Evolutionary conservation across 1,284 basidiomycete species (phyloP).

Genomic region (Tilletia caries): DNA sequence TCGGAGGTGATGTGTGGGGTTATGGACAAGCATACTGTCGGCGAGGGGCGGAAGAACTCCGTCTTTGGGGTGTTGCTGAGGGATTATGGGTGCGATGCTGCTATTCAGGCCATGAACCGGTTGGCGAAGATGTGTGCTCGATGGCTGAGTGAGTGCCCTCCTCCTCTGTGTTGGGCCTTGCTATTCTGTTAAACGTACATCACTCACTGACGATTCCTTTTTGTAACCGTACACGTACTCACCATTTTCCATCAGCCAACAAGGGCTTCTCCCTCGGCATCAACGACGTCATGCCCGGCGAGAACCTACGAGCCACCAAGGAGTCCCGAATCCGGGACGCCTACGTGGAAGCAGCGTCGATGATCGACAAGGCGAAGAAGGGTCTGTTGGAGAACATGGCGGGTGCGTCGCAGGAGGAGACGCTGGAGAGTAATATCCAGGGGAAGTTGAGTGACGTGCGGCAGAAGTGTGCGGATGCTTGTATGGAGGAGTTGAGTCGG

Average conservation of each 20-base stretch:
- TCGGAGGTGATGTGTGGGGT: constrained; percentile 99
- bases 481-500: constrained; percentile 92
- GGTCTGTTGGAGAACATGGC: constrained; percentile 92
- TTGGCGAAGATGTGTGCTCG: constrained; percentile 92
- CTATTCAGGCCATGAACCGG: constrained; percentile 91
- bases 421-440: constrained; percentile 91
- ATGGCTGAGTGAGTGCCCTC: constrained; percentile 73
- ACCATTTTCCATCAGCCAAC: constrained; percentile 65
- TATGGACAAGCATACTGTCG: constrained; percentile 97
- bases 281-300: constrained; percentile 96
- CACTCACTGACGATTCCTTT: too few relatives aligned
- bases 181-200: too few relatives aligned
- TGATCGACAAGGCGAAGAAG: constrained; percentile 84
- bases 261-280: constrained; percentile 97
- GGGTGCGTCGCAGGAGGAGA: constrained; percentile 94
- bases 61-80: constrained; percentile 97
- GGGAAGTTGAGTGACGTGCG: constrained; percentile 89
- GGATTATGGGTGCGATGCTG: constrained; percentile 93
- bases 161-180: too few relatives aligned
- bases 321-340: constrained; percentile 82
- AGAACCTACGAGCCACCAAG: constrained; percentile 74
- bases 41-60: constrained; percentile 98
- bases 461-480: constrained; percentile 92
- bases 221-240: background rate
- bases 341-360: constrained; percentile 79